Evolutionary conservation across 192 early-diverging fungal species (phyloP).

Genomic region (Coemansia guatemalensis): DNA sequence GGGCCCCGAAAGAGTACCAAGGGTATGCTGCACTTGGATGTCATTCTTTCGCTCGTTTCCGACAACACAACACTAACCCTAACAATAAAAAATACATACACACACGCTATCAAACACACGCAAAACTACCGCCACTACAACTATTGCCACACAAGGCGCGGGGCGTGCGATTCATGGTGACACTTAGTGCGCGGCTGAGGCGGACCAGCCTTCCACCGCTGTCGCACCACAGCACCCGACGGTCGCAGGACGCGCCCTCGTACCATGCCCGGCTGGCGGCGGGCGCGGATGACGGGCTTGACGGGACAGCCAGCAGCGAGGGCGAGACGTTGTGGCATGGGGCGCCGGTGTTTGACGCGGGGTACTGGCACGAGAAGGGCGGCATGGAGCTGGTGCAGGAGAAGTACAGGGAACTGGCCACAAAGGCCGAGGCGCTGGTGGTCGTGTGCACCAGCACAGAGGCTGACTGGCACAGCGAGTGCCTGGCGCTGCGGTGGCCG

Average conservation of each 20-base stretch:
- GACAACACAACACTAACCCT: not conserved
- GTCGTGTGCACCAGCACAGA: constrained; percentile 13
- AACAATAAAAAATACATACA: not conserved
- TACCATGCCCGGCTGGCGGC: constrained; percentile 7
- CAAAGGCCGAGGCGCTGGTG: constrained; percentile 30
- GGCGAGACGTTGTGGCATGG: constrained; percentile 32
- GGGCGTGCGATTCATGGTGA: constrained; percentile 15
- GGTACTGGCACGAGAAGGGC: constrained; percentile 39
- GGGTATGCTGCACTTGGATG: too few species aligned
- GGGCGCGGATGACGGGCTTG: not conserved
- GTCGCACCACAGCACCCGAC: constrained; percentile 4
- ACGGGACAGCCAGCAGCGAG: constrained; percentile 5
- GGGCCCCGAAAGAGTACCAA: too few species aligned
- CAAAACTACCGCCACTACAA: not conserved
- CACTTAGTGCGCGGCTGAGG: constrained; percentile 26
- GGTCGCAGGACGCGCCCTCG: not conserved
- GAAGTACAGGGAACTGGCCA: constrained; percentile 21
- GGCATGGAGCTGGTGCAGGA: constrained; percentile 39
- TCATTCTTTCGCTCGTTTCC: too few species aligned
- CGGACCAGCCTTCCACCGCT: constrained; percentile 24
- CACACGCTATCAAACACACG: not conserved
- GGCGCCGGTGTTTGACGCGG: constrained; percentile 44
- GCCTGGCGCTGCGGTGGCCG: constrained; percentile 46
- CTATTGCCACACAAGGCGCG: not conserved
- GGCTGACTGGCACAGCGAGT: constrained; percentile 22